phyloP scores from a whole-genome alignment of 257 asterid species.

The Forsythia suspensa region DNA sequence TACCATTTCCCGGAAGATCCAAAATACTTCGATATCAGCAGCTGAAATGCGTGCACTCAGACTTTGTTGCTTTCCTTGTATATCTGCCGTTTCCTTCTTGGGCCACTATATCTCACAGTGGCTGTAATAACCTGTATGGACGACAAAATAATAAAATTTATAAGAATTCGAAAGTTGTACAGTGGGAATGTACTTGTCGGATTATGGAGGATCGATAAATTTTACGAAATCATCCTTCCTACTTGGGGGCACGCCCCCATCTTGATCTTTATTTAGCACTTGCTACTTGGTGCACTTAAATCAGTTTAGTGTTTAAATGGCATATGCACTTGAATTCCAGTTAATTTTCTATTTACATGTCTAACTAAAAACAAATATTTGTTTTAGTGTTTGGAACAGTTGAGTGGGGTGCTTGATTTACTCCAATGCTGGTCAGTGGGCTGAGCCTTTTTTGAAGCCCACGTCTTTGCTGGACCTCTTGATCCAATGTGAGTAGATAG shows the following conservation, averaged over 20 bases:
- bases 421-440: no score
- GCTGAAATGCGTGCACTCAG: slow-evolving; percentile 30
- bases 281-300: neutral
- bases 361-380: neutral
- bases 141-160: neutral
- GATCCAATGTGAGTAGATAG: no score
- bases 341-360: neutral
- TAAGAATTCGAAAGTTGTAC: neutral
- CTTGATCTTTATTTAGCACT: neutral
- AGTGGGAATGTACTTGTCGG: neutral
- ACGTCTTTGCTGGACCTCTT: no score
- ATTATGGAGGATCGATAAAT: neutral
- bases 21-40: slow-evolving; percentile 62
- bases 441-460: no score
- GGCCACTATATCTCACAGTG: slow-evolving; percentile 23
- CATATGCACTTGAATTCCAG: neutral
- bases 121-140: slow-evolving; percentile 20
- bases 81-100: slow-evolving; percentile 16
- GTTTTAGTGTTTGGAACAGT: no score
- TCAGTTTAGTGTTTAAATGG: no score
- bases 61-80: slow-evolving; percentile 10
- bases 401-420: no score
- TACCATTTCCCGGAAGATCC: slow-evolving; percentile 78
- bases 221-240: neutral
- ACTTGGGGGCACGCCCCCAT: neutral